Evolutionary conservation across 2,329 filamentous ascomycete genomes (phyloP).

Genomic region (Mollisiaceae sp.): DNA sequence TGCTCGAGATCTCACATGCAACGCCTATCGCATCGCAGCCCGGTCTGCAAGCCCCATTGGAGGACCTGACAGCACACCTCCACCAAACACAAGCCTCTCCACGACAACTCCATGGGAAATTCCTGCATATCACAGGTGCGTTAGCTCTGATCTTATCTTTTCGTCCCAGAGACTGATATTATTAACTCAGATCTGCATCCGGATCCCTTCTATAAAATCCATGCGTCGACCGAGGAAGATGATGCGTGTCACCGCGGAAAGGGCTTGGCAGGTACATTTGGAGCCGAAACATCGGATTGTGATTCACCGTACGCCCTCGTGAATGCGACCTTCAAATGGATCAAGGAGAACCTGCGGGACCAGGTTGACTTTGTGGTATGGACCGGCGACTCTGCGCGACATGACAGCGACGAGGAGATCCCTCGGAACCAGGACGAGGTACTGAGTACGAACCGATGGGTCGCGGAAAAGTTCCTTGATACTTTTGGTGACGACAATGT

Average conservation of each 20-base stretch:
- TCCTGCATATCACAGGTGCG: slow-evolving; percentile 87
- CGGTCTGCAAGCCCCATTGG: slow-evolving; percentile 39
- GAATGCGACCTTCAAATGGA: slow-evolving; percentile 90
- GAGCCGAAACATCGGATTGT: slow-evolving; percentile 86
- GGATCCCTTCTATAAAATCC: slow-evolving; percentile 82
- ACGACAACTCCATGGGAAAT: slow-evolving; percentile 68
- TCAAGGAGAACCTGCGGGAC: slow-evolving; percentile 76
- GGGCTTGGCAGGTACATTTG: slow-evolving; percentile 80
- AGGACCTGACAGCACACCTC: slow-evolving; percentile 31
- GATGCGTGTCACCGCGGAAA: slow-evolving; percentile 79
- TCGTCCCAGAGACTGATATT: slow-evolving; percentile 32
- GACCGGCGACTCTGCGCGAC: slow-evolving; percentile 89
- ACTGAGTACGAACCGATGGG: slow-evolving; percentile 73
- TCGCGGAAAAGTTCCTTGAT: slow-evolving; percentile 78
- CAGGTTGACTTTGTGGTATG: slow-evolving; percentile 88
- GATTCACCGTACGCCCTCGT: slow-evolving; percentile 82
- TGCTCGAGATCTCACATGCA: slow-evolving; percentile 33
- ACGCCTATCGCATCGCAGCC: slow-evolving; percentile 33
- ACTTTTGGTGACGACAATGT: slow-evolving; percentile 67
- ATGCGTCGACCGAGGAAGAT: slow-evolving; percentile 71
- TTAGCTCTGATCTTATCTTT: slow-evolving; percentile 30
- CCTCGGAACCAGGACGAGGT: slow-evolving; percentile 80
- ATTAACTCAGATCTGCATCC: slow-evolving; percentile 79
- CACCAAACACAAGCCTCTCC: slow-evolving; percentile 27
- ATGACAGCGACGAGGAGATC: slow-evolving; percentile 83